These are phyloP conservation scores for Xylaria sp. DNA, from an alignment of 2,329 filamentous ascomycete species.

Conservation along the genomic window DNA sequence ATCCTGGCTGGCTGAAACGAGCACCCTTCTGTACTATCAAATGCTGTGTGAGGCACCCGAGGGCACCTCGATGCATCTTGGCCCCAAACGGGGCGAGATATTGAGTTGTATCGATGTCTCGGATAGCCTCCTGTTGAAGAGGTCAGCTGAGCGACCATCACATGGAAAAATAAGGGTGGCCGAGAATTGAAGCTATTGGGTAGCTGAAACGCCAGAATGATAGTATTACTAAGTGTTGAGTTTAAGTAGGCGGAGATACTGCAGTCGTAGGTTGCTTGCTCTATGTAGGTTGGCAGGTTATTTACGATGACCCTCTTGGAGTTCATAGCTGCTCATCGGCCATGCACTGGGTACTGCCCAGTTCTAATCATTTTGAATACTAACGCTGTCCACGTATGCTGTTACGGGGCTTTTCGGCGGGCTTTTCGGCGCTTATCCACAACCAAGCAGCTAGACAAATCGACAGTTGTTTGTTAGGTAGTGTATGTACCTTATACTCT, in stretches of 20 bases:
- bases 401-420: constrained; percentile 13
- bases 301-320: too few relatives aligned
- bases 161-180: background rate
- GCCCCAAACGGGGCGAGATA: constrained; percentile 3
- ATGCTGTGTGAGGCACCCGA: constrained; percentile 24
- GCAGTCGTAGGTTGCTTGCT: too few relatives aligned
- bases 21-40: background rate
- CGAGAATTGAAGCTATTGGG: background rate
- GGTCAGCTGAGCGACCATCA: constrained; percentile 13
- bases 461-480: background rate
- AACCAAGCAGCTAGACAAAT: background rate
- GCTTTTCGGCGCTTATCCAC: constrained; percentile 12
- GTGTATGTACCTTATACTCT: background rate
- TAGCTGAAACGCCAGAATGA: background rate
- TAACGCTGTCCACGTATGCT: constrained; percentile 16
- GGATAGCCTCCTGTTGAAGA: background rate
- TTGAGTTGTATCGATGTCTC: background rate
- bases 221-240: too few relatives aligned
- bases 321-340: too few relatives aligned
- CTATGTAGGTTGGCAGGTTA: too few relatives aligned
- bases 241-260: too few relatives aligned
- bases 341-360: constrained; percentile 1
- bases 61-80: constrained; percentile 16
- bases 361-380: constrained; percentile 3
- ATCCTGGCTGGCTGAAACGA: constrained; percentile 25